Evolutionary conservation across 2,329 filamentous ascomycete genomes (phyloP), one percentile per base, ranked within the genome.

Genomic region (Neopestalotiopsis sp.): DNA sequence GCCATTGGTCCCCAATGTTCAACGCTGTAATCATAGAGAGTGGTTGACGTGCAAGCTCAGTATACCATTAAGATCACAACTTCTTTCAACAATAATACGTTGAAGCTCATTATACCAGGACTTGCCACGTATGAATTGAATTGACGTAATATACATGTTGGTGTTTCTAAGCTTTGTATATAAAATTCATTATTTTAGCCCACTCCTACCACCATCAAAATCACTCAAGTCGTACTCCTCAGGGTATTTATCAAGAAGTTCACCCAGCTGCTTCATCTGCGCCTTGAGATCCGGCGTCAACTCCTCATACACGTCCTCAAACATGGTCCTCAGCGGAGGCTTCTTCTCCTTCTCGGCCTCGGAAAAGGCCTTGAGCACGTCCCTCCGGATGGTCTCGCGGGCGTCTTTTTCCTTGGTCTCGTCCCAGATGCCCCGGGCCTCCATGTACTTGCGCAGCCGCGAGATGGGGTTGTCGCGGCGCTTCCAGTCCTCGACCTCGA

Each of bases 401-500:
- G 91, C 86, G 69, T 91, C 88, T 75, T 90, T 93, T 81, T 99
- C 96, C 74, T 91, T 89, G 56, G 89, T 86, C 72, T 98, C 95
- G 74, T 95, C 89, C 96, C 96, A 99, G 57, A 94, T 85, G 0
- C 90, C 90, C 73, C 91, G 89, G 9, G 89, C 87, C 81, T 99
- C 95, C 83, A 99, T 90, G 88, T 94, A 99, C 83, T 97, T 97
- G 28, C 95, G 88, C 68, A 97, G 79, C 13, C 94, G 87, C 2
- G 93, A 94, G 65, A 97, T 92, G 1, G 94, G 94, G 76, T 97
- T 97, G 77, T 97, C 95, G 13, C 94, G 86, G 0, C 94, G 87
- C 80, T 97, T 97, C 94, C 94, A 97, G 78, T 97, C 94, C 78
- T 97, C 94, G 80, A 99, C 96, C 77, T 99, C 96, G 0, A 98